A percentile compares a stretch with the other conserved stretches of the same genome.
phyloP scores from a whole-genome alignment of 768 basidiomycete species.

The Macrolepiota albuminosa region DNA sequence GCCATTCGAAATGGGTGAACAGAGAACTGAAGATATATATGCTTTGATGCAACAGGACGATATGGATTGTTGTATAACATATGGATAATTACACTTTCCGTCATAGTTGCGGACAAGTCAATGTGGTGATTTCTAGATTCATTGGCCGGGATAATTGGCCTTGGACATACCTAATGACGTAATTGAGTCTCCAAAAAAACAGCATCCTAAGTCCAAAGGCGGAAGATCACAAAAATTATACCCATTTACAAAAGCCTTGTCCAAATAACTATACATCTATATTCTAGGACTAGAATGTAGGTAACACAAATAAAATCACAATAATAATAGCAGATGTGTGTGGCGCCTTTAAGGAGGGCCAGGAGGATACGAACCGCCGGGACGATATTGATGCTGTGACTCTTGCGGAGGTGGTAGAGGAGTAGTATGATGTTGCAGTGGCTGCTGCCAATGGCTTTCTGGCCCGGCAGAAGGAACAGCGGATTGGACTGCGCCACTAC shows the following conservation, averaged over 20 bases:
- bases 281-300: slow-evolving; percentile 7
- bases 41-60: not conserved
- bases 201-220: not conserved
- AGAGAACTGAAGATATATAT: not conserved
- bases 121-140: too few relatives aligned
- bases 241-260: not conserved
- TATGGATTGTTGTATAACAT: not conserved
- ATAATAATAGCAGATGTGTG: slow-evolving; percentile 11
- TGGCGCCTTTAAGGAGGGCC: slow-evolving; percentile 14
- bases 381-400: slow-evolving; percentile 27
- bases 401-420: slow-evolving; percentile 9
- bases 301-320: slow-evolving; percentile 12
- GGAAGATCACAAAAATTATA: not conserved
- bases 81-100: not conserved
- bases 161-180: too few relatives aligned
- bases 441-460: slow-evolving; percentile 9
- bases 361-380: slow-evolving; percentile 25
- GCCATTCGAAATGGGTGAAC: not conserved
- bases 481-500: not conserved
- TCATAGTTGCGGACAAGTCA: not conserved
- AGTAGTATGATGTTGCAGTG: slow-evolving; percentile 18
- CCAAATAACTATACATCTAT: slow-evolving; percentile 5
- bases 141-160: too few relatives aligned
- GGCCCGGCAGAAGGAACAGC: not conserved
- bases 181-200: too few relatives aligned